Percentiles rank a stretch among this genome's conserved stretches.
Evolutionary conservation across 2,329 filamentous ascomycete species (phyloP).

Genomic region (Pseudophaeomoniella oleicola): DNA sequence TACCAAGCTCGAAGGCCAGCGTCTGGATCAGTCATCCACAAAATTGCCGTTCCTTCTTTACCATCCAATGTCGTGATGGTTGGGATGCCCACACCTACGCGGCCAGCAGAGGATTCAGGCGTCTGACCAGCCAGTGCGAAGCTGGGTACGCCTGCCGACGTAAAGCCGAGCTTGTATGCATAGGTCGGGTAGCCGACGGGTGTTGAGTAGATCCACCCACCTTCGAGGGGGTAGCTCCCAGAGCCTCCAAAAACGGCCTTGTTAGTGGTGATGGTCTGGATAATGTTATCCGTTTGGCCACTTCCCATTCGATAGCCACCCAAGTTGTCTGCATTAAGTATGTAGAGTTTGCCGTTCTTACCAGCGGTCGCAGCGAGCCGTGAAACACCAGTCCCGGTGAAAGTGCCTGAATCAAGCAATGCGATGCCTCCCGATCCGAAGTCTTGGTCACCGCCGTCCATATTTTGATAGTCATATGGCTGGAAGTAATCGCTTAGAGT

Average conservation of each 20-base stretch:
- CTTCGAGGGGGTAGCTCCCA: slow-evolving; percentile 27
- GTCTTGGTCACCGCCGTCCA: slow-evolving; percentile 38
- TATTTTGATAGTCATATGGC: slow-evolving; percentile 34
- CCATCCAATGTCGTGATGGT: slow-evolving; percentile 13
- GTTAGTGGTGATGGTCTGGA: slow-evolving; percentile 21
- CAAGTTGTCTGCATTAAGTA: slow-evolving; percentile 26
- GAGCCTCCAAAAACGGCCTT: slow-evolving; percentile 22
- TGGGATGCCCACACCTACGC: slow-evolving; percentile 19
- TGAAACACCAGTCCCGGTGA: slow-evolving; percentile 26
- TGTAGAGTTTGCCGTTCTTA: slow-evolving; percentile 33
- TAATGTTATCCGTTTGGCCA: slow-evolving; percentile 19
- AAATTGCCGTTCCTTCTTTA: slow-evolving; percentile 12
- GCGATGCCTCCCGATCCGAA: slow-evolving; percentile 28
- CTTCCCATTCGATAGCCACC: slow-evolving; percentile 26
- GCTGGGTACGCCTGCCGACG: slow-evolving; percentile 15
- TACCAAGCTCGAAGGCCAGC: slow-evolving; percentile 14
- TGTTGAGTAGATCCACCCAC: slow-evolving; percentile 28
- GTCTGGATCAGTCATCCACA: slow-evolving; percentile 16
- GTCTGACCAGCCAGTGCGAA: slow-evolving; percentile 19
- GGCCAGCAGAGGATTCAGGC: slow-evolving; percentile 14
- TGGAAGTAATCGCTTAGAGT: slow-evolving; percentile 39
- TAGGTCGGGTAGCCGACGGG: slow-evolving; percentile 15
- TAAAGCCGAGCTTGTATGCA: slow-evolving; percentile 19
- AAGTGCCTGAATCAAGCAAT: slow-evolving; percentile 29
- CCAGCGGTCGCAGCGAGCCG: slow-evolving; percentile 36